Evolutionary conservation across 225 moss, liverwort and hornwort genomes (phyloP), one percentile per base, ranked within the genome.

Genomic region (Neckera pumila): DNA sequence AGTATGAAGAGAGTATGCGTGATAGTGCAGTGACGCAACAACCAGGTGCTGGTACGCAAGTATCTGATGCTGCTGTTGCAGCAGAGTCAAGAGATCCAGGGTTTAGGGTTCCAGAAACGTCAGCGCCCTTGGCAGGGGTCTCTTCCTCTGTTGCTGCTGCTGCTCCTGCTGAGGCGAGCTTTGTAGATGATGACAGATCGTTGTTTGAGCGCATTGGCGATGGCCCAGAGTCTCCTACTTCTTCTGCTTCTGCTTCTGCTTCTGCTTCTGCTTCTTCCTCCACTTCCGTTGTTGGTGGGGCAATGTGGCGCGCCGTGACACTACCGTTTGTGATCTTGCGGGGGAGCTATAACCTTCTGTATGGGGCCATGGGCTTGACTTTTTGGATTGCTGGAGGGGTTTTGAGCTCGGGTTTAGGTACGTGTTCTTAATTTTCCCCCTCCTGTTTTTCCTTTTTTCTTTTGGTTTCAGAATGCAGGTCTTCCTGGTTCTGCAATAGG

Each of bases 271-370:
- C 85, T 79, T 58, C 79, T 40, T 40, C 79, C 40, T 79, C 79
- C 79, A 58, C 79, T 79, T 18, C 79, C 19, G 40, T 79, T 40
- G 40, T 28, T 30, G 73, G 67, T 81, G 93, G 90, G 34, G 79
- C 94, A 66, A 93, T 90, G 22, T 98, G 98, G 98, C 90, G 96
- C 79, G 69, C 97, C 58, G 95, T 98, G 59, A 93, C 95, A 34
- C 88, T 98, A n/a, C 97, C 98, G 25, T 92, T 96, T 62, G 81
- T 82, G 31, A 86, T 98, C 45, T 89, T 98, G 49, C 92, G 92
- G 25, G 97, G 95, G 26, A 95, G 98, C 89, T 98, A 93, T 76
- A 95, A 95, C 63, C 91, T 98, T 75, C 87, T 97, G 76, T 95
- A 91, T 76, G 97, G 95, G 33, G 98, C 90, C 71, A 89, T 96